Percentiles rank a stretch among this genome's conserved stretches.
Conservation (phyloP, 2,329 filamentous ascomycete species). For the Paracoccidioides brasiliensis region DNA sequence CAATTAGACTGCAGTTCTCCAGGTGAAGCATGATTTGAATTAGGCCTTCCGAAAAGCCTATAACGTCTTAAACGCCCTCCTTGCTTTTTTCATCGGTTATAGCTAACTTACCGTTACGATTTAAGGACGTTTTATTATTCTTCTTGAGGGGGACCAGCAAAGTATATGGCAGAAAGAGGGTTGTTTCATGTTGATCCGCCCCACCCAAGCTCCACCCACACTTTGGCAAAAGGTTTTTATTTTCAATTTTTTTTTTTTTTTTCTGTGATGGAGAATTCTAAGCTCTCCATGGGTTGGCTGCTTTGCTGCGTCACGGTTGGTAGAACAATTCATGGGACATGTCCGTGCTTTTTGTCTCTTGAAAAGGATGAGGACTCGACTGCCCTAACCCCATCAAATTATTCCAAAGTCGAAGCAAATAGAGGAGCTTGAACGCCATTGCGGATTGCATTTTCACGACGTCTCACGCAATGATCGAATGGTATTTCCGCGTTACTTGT, state of each 20-base stretch:
- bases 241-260: neutral
- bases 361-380: no score
- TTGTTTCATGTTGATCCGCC: neutral
- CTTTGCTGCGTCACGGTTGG: neutral
- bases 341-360: neutral
- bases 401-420: neutral
- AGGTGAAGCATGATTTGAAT: neutral
- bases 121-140: no score
- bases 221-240: neutral
- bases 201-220: neutral
- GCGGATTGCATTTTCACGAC: neutral
- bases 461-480: neutral
- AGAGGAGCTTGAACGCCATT: neutral
- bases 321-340: neutral
- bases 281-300: neutral
- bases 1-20: neutral
- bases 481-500: neutral
- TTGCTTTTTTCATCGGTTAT: neutral
- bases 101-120: neutral
- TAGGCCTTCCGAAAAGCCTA: neutral
- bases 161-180: neutral
- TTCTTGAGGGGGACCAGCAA: neutral
- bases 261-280: neutral
- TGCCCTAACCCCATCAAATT: neutral
- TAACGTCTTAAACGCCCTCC: neutral